Evolutionary conservation across 106 monocot species (phyloP).

Genomic region (Phalaenopsis equestris): DNA sequence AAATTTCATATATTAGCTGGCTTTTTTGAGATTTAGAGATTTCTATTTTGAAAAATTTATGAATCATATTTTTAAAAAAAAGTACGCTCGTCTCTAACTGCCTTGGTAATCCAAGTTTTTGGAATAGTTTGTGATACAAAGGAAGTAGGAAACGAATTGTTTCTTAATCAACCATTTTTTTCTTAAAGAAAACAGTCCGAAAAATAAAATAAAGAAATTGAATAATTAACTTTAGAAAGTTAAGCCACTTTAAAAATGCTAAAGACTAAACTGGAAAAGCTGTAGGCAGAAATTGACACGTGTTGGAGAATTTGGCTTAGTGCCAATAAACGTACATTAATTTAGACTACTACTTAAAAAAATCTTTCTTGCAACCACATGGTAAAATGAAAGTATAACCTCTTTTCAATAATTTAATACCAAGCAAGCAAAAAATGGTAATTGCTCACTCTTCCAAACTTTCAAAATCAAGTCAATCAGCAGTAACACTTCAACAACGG

Average conservation of each 20-base stretch:
- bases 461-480: not conserved
- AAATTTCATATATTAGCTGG: no score
- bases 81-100: no score
- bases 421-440: not conserved
- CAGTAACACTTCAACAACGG: not conserved
- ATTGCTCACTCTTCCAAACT: not conserved
- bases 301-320: no score
- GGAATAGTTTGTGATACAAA: not conserved
- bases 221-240: no score
- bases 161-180: not conserved
- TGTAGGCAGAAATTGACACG: no score
- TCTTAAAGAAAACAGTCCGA: not conserved
- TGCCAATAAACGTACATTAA: not conserved
- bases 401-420: not conserved
- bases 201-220: not conserved
- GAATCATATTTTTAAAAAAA: no score
- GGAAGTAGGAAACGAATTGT: not conserved
- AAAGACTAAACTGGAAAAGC: no score
- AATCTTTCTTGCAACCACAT: not conserved
- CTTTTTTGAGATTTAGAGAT: no score
- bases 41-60: no score
- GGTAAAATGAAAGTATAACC: not conserved
- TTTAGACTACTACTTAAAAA: not conserved
- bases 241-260: no score
- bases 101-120: no score